Evolutionary conservation across 495 filamentous ascomycete species (phyloP), one percentile per base, ranked within the genome.

Genomic region (Tricharina praecox): DNA sequence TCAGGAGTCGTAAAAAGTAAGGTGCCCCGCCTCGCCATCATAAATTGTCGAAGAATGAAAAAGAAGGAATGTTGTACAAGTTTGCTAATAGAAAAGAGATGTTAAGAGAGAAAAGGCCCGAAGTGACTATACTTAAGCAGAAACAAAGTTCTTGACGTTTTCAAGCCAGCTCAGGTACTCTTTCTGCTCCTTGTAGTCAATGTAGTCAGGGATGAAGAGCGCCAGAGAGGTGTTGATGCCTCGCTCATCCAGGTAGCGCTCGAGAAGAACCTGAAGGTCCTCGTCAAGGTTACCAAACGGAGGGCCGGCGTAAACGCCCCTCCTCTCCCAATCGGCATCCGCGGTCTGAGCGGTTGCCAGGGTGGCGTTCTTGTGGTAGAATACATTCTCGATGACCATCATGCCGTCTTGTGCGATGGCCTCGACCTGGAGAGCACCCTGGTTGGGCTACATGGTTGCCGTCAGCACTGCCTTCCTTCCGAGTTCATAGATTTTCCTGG

Each of bases 141-240:
- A 71, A 52, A 86, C 64, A 57, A 88, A 88, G 44, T 63, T 65
- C 74, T 82, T 86, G 67, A 88, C 74, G 56, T 77, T 85, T 55
- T 78, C 75, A 62, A 99, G 69, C 90, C 90, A 99, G 50, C 70
- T 68, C 34, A 88, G 63, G 66, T 99, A 99, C 72, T 99, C 90
- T 73, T 77, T 83, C 76, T 99, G 88, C 75, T 99, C 90, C 78
- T 99, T 99, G 66, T 81, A 77, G 64, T 95, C 84, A 60, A 96
- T 88, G 68, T 93, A 99, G 62, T 96, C 88, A 43, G 86, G 86
- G 42, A 93, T 76, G 66, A 94, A 94, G 52, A 85, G 67, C 47
- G 85, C 86, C 58, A 99, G 71, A 51, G 78, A 74, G 49, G 82
- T 79, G 60, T 90, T 83, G 66, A 99, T 74, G 50, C 90, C 88